A percentile compares a stretch with the other conserved stretches of the same genome.
Evolutionary conservation across 805 yeast genomes (phyloP).

Genomic region (Spathaspora girioi): DNA sequence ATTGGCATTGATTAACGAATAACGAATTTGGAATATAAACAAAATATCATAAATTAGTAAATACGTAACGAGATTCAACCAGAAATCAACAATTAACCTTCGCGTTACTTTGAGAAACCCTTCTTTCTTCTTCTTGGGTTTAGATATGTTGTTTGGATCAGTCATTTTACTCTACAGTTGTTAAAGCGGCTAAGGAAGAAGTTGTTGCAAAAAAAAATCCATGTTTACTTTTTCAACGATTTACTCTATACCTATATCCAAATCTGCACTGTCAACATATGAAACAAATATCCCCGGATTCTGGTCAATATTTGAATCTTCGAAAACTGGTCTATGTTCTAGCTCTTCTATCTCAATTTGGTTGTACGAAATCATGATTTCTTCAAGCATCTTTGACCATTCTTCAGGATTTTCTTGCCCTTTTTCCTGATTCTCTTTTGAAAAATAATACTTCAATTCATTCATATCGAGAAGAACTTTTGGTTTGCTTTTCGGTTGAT

Average conservation of each 20-base stretch:
- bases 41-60: conserved; percentile 2
- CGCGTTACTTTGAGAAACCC: background rate
- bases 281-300: conserved; percentile 4
- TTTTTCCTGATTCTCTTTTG: background rate
- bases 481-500: background rate
- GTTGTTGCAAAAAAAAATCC: background rate
- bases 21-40: conserved; percentile 4
- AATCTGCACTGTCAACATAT: conserved; percentile 2
- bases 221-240: background rate
- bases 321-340: conserved; percentile 1
- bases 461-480: background rate
- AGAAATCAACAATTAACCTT: conserved; percentile 1
- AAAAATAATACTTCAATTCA: background rate
- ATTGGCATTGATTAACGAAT: background rate
- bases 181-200: background rate
- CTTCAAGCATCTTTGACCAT: background rate
- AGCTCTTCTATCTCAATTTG: background rate
- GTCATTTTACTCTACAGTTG: background rate
- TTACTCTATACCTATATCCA: conserved; percentile 1
- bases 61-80: conserved; percentile 4
- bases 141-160: background rate
- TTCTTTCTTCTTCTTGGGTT: background rate
- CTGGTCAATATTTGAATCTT: background rate
- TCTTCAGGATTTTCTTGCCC: background rate
- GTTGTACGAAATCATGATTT: background rate